Base-by-base conservation (phyloP, 1,284 basidiomycete species). In the Cutaneotrichosporon cavernicola region DNA sequence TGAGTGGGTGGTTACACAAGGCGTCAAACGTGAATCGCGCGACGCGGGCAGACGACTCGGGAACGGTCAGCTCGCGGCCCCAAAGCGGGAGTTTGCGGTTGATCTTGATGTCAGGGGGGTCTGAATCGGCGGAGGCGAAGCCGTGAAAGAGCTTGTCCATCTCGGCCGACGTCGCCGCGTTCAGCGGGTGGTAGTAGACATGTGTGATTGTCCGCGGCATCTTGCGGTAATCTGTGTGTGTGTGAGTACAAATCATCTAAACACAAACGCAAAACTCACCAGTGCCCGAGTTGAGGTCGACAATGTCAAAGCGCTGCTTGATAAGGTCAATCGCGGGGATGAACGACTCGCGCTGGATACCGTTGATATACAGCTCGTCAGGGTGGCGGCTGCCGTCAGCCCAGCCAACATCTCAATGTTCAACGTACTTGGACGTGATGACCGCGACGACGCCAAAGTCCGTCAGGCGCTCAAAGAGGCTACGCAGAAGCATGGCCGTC, bases 361-460 rank as follows among this genome's bases (percentile, higher is more conserved):
- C 97, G 72, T 99, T 99, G 85, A 96, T 96, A 84, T 99, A 99
- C 0, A 99, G 85, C 51, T 98, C 92, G 75, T 97, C 89, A 4
- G 97, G 97, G 78, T 97, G 93, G 63, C 97, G 96, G 81, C 95
- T 97, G 72, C 3, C 60, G 56, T 63, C n/a, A 55, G 59, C 21
- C 32, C 34, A 55, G 30, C 58, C 36, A 51, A 61, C 14, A 43
- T 43, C 9, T 16, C 11, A 14, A 80, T 87, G 76, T n/a, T 16
- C 11, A 14, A 80, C 87, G 76, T 69, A 96, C 94, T 99, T 99
- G 60, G 93, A 97, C 0, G 97, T 99, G 84, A 97, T 91, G 55
- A 99, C 89, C 72, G 88, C 91, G 30, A 99, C 88, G 4, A 98
- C 94, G 8, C 97, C 97, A 70, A 90, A 89, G 56, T 89, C 88